Conservation (phyloP, 106 monocot species). For the Platanthera guangdongensis region DNA sequence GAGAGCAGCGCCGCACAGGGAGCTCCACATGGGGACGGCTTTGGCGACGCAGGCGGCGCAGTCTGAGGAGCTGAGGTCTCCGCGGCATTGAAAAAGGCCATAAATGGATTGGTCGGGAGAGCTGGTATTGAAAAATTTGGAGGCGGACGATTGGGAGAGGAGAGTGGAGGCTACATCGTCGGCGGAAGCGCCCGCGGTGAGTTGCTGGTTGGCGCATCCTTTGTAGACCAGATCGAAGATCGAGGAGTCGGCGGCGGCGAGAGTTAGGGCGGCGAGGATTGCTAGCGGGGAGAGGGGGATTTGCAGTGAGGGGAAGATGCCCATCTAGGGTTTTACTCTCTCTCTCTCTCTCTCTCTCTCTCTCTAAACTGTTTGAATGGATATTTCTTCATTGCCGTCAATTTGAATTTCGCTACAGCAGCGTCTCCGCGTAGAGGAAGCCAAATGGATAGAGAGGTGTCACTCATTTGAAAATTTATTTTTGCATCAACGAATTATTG, state of each 20-base stretch:
- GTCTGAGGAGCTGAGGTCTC: constrained; percentile 58
- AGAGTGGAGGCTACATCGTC: constrained; percentile 32
- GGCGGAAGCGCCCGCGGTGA: constrained; percentile 16
- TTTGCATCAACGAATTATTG: too few species aligned
- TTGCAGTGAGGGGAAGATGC: constrained; percentile 12
- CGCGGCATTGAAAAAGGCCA: constrained; percentile 95
- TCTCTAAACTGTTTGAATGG: background rate
- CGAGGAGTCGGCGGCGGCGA: constrained; percentile 7
- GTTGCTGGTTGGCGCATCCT: constrained; percentile 72
- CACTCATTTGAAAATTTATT: too few species aligned
- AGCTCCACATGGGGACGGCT: constrained; percentile 43
- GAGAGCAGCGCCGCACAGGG: constrained; percentile 54
- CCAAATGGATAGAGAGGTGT: too few species aligned
- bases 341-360: constrained; percentile 13
- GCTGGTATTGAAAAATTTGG: constrained; percentile 86
- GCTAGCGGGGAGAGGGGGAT: background rate
- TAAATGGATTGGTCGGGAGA: constrained; percentile 33
- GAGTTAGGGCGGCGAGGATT: background rate
- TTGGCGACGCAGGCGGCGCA: constrained; percentile 70
- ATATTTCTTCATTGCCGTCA: too few species aligned
- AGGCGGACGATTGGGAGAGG: constrained; percentile 33
- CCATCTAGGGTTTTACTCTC: constrained; percentile 43
- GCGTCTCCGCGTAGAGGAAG: too few species aligned
- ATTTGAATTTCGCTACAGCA: too few species aligned
- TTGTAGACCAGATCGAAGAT: constrained; percentile 75